phyloP scores from a whole-genome alignment of 1,284 basidiomycete species.

The Ustilago esculenta region DNA sequence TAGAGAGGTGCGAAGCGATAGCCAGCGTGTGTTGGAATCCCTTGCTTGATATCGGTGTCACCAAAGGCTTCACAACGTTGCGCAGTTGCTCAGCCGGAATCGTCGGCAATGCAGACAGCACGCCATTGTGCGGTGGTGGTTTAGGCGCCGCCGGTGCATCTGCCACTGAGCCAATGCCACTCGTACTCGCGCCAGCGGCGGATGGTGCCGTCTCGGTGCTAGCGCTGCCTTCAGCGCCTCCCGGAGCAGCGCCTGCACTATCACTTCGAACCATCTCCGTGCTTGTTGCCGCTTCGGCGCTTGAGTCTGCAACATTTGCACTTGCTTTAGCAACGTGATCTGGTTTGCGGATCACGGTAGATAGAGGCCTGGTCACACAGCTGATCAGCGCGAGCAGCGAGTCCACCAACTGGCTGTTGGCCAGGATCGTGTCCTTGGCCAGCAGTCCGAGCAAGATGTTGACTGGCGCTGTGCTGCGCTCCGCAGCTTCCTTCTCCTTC shows the following conservation, averaged over 20 bases:
- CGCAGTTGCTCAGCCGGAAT: slow-evolving; percentile 58
- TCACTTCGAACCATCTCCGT: slow-evolving; percentile 35
- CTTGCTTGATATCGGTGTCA: slow-evolving; percentile 59
- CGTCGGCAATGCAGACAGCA: slow-evolving; percentile 17
- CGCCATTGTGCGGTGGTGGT: slow-evolving; percentile 6
- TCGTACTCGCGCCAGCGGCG: not conserved
- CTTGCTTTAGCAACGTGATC: slow-evolving; percentile 16
- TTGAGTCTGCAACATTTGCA: not conserved
- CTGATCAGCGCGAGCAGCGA: slow-evolving; percentile 61
- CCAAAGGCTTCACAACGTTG: slow-evolving; percentile 61
- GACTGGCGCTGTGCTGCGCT: slow-evolving; percentile 50
- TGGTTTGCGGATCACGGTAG: slow-evolving; percentile 18
- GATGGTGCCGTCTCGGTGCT: slow-evolving; percentile 4
- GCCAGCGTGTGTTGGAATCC: slow-evolving; percentile 66
- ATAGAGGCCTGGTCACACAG: slow-evolving; percentile 60
- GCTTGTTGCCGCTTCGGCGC: slow-evolving; percentile 24
- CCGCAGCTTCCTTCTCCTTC: slow-evolving; percentile 34
- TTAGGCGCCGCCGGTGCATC: not conserved
- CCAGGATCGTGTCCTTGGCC: slow-evolving; percentile 59
- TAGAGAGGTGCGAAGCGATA: slow-evolving; percentile 60
- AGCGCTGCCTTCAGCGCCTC: not conserved
- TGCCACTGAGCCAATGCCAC: not conserved
- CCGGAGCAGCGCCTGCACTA: not conserved
- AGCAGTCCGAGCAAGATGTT: slow-evolving; percentile 60
- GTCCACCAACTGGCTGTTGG: slow-evolving; percentile 61